Percentiles rank a stretch among this genome's conserved stretches.
These are phyloP conservation scores for baker's yeast (Saccharomyces cerevisiae) DNA, from an alignment of 805 yeast genomes.

Conservation along the genomic window DNA sequence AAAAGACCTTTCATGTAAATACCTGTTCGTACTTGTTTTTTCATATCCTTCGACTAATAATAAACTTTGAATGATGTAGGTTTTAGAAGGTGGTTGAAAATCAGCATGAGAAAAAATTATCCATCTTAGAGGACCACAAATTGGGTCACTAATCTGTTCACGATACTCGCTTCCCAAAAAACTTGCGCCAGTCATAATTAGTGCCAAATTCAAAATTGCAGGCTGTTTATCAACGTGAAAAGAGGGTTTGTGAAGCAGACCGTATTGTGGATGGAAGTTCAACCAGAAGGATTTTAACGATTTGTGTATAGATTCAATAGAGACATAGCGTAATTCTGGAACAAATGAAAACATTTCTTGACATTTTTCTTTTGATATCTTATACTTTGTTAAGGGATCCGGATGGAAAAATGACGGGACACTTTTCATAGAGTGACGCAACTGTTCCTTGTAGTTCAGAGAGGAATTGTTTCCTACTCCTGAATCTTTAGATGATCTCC, in stretches of 20 bases:
- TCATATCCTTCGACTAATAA: conserved; percentile 72
- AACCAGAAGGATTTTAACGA: conserved; percentile 40
- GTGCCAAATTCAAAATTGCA: conserved; percentile 44
- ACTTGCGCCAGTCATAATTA: conserved; percentile 51
- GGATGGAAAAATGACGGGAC: conserved; percentile 17
- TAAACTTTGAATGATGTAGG: conserved; percentile 72
- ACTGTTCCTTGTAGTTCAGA: conserved; percentile 7
- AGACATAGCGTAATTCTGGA: conserved; percentile 16
- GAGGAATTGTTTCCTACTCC: neutral
- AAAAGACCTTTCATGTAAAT: conserved; percentile 73
- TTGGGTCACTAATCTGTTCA: conserved; percentile 25
- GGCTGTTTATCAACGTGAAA: conserved; percentile 44
- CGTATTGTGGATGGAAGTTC: conserved; percentile 47
- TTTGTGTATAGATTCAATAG: conserved; percentile 10
- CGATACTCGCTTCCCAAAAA: conserved; percentile 28
- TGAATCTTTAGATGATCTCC: conserved; percentile 2
- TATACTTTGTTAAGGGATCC: conserved; percentile 16
- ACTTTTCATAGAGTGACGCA: conserved; percentile 11
- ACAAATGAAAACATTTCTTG: conserved; percentile 8
- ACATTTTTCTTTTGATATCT: conserved; percentile 10
- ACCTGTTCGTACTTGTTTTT: conserved; percentile 59
- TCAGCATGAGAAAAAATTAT: conserved; percentile 60
- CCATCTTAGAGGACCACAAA: conserved; percentile 51
- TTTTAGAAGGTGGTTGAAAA: conserved; percentile 66
- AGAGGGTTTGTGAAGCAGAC: conserved; percentile 39